phyloP scores from a whole-genome alignment of 1,139 yeast species.

The Debaryomyces nepalensis region DNA sequence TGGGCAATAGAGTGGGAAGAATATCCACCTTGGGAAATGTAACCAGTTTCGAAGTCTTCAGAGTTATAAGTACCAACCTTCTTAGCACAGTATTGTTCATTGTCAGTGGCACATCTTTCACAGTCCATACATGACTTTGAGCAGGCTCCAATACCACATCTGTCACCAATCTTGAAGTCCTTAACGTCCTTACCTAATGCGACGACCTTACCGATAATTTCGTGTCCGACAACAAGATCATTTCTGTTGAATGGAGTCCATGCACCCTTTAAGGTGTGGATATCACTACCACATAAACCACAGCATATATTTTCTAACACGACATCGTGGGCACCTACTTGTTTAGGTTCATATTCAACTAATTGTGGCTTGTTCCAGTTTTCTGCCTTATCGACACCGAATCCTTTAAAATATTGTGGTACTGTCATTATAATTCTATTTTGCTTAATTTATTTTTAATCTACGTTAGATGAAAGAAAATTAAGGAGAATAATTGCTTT shows the following conservation, averaged over 20 bases:
- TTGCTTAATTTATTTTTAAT: no score
- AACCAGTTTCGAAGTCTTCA: slow-evolving; percentile 36
- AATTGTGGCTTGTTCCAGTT: slow-evolving; percentile 50
- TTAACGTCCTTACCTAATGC: slow-evolving; percentile 54
- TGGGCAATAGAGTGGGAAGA: slow-evolving; percentile 59
- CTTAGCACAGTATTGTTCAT: slow-evolving; percentile 57
- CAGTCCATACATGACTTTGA: slow-evolving; percentile 54
- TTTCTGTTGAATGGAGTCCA: slow-evolving; percentile 37
- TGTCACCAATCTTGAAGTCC: slow-evolving; percentile 54
- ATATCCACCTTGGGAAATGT: slow-evolving; percentile 63
- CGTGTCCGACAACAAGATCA: slow-evolving; percentile 51
- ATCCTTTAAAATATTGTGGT: slow-evolving; percentile 48
- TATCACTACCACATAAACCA: slow-evolving; percentile 68
- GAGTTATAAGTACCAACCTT: slow-evolving; percentile 50
- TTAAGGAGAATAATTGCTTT: no score
- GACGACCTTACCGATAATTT: slow-evolving; percentile 59
- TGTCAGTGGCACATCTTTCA: slow-evolving; percentile 45
- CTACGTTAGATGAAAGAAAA: no score
- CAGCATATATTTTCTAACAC: slow-evolving; percentile 53
- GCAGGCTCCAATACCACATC: slow-evolving; percentile 67
- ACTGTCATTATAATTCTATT: slow-evolving; percentile 18
- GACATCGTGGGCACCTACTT: slow-evolving; percentile 44
- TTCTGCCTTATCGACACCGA: slow-evolving; percentile 41
- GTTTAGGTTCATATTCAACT: slow-evolving; percentile 45
- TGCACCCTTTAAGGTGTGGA: slow-evolving; percentile 52